These are phyloP conservation scores for Ramularia endophylla DNA, from an alignment of 2,329 filamentous ascomycete species.

Conservation along the genomic window DNA sequence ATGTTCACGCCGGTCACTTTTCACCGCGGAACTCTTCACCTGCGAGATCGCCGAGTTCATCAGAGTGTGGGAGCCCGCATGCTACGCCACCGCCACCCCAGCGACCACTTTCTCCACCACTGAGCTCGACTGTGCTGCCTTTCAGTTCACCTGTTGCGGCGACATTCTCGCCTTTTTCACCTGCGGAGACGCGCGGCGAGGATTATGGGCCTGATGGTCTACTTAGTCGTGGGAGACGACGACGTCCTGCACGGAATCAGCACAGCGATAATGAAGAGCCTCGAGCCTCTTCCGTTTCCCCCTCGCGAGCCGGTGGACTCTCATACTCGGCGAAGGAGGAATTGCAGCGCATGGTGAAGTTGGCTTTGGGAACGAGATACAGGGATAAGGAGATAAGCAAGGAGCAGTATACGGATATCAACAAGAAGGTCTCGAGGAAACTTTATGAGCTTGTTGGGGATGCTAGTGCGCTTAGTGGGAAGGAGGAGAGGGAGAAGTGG, in stretches of 20 bases:
- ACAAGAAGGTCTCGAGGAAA: conserved; percentile 79
- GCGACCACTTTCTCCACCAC: conserved; percentile 58
- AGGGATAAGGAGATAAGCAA: conserved; percentile 71
- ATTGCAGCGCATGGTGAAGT: conserved; percentile 82
- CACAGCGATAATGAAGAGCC: conserved; percentile 15
- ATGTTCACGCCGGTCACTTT: conserved; percentile 25
- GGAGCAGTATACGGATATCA: conserved; percentile 88
- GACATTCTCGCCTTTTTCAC: conserved; percentile 64
- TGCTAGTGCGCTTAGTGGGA: conserved; percentile 51
- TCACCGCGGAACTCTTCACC: conserved; percentile 54
- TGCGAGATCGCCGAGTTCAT: conserved; percentile 58
- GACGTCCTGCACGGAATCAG: conserved; percentile 5
- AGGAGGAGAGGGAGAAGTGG: conserved; percentile 62
- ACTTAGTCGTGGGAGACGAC: conserved; percentile 17
- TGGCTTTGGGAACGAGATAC: conserved; percentile 77
- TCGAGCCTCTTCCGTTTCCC: conserved; percentile 19
- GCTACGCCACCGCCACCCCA: conserved; percentile 64
- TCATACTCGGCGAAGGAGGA: conserved; percentile 80
- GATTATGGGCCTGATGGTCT: conserved; percentile 6
- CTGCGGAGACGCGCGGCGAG: conserved; percentile 29
- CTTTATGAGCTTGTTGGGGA: conserved; percentile 66
- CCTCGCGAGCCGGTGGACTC: conserved; percentile 44
- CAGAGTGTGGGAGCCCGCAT: conserved; percentile 63
- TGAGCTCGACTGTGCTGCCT: conserved; percentile 68
- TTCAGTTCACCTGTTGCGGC: conserved; percentile 59